phyloP scores from a whole-genome alignment of 2,329 filamentous ascomycete genomes.

The Phialemoniopsis sp. region DNA sequence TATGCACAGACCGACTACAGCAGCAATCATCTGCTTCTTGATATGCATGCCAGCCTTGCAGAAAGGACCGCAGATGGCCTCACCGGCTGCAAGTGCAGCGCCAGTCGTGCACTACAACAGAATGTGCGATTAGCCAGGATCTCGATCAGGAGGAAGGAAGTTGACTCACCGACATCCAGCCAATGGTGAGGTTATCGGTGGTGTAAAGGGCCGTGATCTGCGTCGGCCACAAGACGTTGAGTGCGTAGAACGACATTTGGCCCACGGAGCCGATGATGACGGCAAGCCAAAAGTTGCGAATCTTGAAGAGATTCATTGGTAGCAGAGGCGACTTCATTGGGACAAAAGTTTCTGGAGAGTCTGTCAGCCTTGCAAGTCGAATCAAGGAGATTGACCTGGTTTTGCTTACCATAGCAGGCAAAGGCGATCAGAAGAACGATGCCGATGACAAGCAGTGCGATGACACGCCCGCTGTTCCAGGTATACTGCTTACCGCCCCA shows the following conservation, averaged over 20 bases:
- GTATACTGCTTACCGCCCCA: conserved; percentile 4
- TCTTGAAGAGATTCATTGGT: conserved; percentile 3
- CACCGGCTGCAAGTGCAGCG: conserved; percentile 2
- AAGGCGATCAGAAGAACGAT: background rate
- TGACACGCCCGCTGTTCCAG: background rate
- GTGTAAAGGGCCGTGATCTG: conserved; percentile 4
- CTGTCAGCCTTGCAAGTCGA: no score
- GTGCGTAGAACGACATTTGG: conserved; percentile 3
- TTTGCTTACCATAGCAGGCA: background rate
- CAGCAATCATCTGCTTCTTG: conserved; percentile 1
- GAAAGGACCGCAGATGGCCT: conserved; percentile 2
- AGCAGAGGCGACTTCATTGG: conserved; percentile 2
- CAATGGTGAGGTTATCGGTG: conserved; percentile 4
- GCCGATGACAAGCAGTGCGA: conserved; percentile 1
- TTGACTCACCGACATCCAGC: conserved; percentile 4
- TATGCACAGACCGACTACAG: background rate
- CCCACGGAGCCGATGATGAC: conserved; percentile 3
- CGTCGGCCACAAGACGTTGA: conserved; percentile 3
- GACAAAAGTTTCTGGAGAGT: conserved; percentile 1
- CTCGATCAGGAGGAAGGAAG: background rate
- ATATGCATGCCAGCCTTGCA: conserved; percentile 2
- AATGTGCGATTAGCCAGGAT: background rate
- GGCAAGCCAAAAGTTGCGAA: conserved; percentile 1
- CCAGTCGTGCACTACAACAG: conserved; percentile 2
- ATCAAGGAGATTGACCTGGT: background rate